phyloP scores from a whole-genome alignment of 805 yeast species.

The Candida sonorensis region DNA sequence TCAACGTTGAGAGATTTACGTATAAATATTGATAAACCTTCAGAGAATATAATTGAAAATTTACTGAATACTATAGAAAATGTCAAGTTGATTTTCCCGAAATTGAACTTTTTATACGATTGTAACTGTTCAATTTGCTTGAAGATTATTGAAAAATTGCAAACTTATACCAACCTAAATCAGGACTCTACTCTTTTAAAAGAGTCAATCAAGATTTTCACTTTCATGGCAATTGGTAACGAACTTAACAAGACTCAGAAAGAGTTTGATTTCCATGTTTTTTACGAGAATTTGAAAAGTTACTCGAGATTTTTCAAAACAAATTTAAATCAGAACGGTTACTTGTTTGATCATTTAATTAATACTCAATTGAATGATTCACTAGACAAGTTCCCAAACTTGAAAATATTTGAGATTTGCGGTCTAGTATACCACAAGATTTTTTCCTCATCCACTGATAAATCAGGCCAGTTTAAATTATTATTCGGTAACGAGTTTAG shows the following conservation, averaged over 20 bases:
- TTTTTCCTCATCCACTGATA: not conserved
- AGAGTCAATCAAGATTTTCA: slow-evolving; percentile 26
- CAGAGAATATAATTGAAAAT: slow-evolving; percentile 25
- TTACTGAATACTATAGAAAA: slow-evolving; percentile 24
- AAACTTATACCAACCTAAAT: no score
- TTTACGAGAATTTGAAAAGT: slow-evolving; percentile 7
- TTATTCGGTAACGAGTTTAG: slow-evolving; percentile 19
- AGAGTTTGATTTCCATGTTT: slow-evolving; percentile 6
- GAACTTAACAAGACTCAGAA: slow-evolving; percentile 22
- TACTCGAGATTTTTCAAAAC: slow-evolving; percentile 14
- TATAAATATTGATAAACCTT: slow-evolving; percentile 21
- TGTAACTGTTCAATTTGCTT: slow-evolving; percentile 21
- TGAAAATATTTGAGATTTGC: slow-evolving; percentile 25
- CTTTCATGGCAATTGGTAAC: slow-evolving; percentile 25
- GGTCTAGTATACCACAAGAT: slow-evolving; percentile 22
- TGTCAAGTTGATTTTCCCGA: slow-evolving; percentile 22
- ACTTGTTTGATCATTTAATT: slow-evolving; percentile 25
- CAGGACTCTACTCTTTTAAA: no score
- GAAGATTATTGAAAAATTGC: slow-evolving; percentile 8
- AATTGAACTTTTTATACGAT: slow-evolving; percentile 19
- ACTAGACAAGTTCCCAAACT: slow-evolving; percentile 10
- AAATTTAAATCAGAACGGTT: slow-evolving; percentile 13
- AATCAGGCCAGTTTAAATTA: slow-evolving; percentile 12
- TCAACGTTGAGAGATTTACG: slow-evolving; percentile 19
- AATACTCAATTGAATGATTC: slow-evolving; percentile 19